phyloP scores from a whole-genome alignment of 2,329 filamentous ascomycete genomes.

The Geoglossum cookeanum region DNA sequence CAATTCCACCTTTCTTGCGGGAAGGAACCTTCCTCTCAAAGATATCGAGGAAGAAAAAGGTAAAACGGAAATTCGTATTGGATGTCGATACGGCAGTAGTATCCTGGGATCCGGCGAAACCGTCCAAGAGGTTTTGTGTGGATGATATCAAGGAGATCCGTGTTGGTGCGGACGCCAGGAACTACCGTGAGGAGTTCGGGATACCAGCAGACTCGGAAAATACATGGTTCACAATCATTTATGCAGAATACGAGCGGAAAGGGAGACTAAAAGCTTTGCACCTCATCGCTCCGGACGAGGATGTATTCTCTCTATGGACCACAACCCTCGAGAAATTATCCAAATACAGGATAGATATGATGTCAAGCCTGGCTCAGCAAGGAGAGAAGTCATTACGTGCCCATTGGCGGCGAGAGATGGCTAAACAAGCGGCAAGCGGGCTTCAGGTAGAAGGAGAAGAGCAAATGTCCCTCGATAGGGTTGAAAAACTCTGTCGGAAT shows the following conservation, averaged over 20 bases:
- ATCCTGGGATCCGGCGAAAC: conserved; percentile 63
- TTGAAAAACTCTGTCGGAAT: conserved; percentile 70
- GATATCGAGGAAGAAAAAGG: conserved; percentile 64
- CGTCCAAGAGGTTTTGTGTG: conserved; percentile 74
- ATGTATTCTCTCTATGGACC: conserved; percentile 62
- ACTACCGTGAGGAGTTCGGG: conserved; percentile 72
- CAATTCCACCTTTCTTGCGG: conserved; percentile 57
- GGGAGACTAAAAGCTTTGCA: conserved; percentile 65
- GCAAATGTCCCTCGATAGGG: conserved; percentile 55
- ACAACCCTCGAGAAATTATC: conserved; percentile 68
- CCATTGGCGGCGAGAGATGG: conserved; percentile 78
- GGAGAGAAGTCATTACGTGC: conserved; percentile 59
- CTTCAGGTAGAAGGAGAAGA: conserved; percentile 36
- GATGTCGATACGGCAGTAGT: conserved; percentile 75
- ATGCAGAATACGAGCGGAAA: conserved; percentile 60
- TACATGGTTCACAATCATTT: conserved; percentile 80
- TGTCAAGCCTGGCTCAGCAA: conserved; percentile 66
- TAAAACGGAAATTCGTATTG: conserved; percentile 46
- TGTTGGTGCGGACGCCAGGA: conserved; percentile 62
- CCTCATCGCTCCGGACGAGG: conserved; percentile 57
- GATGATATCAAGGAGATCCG: conserved; percentile 90
- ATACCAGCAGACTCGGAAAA: conserved; percentile 46
- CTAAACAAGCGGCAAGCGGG: conserved; percentile 22
- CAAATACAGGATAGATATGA: conserved; percentile 70
- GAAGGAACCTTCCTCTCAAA: conserved; percentile 65